Conservation (phyloP, 176 grass and related monocot species). For the Eleusine coracana region DNA sequence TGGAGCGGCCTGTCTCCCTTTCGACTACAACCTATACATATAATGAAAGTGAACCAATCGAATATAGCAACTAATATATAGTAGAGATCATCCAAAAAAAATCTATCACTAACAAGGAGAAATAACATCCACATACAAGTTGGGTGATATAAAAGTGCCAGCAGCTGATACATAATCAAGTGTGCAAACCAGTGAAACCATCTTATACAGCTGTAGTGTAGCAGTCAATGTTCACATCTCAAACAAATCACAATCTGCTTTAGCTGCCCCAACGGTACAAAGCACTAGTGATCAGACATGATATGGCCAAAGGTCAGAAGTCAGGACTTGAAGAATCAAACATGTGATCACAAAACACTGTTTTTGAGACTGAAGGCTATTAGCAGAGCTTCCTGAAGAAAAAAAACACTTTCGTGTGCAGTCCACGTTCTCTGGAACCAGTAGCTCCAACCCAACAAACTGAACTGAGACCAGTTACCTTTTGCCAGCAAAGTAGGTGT, state of each 20-base stretch:
- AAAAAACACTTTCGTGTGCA: constrained; percentile 9
- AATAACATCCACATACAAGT: constrained; percentile 39
- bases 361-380: constrained; percentile 13
- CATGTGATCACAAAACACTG: constrained; percentile 7
- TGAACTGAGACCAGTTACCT: constrained; percentile 26
- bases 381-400: constrained; percentile 13
- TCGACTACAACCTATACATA: constrained; percentile 87
- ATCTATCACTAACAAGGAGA: constrained; percentile 17
- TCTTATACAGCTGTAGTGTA: constrained; percentile 39
- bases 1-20: constrained; percentile 88
- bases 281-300: constrained; percentile 24
- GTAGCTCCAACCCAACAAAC: constrained; percentile 36
- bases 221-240: constrained; percentile 26
- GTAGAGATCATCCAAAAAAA: constrained; percentile 35
- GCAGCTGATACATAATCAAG: constrained; percentile 37
- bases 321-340: constrained; percentile 33
- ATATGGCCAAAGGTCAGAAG: constrained; percentile 36
- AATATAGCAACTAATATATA: constrained; percentile 45
- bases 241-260: constrained; percentile 36
- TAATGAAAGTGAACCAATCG: constrained; percentile 55
- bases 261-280: constrained; percentile 30
- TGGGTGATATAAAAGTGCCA: constrained; percentile 34
- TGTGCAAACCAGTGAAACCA: constrained; percentile 41
- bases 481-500: not conserved
- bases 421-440: constrained; percentile 27